A percentile compares a stretch with the other conserved stretches of the same genome.
Conservation (phyloP, 441 rosid genomes). For the Erodium moschatum region DNA sequence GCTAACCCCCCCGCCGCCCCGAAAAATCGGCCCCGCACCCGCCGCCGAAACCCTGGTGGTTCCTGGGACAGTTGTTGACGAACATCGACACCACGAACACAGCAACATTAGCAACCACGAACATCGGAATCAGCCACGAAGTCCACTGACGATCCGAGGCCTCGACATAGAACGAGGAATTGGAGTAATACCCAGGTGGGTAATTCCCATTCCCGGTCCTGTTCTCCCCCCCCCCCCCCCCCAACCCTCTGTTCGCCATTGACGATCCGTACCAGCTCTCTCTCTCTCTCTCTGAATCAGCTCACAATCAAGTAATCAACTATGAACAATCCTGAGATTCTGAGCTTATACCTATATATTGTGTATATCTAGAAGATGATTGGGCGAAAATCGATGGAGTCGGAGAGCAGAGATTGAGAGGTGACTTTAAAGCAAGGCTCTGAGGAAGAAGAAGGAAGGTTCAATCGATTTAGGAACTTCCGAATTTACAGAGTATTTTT, state of each 20-base stretch:
- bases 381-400: not conserved
- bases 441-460: not conserved
- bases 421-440: not conserved
- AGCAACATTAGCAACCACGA: conserved; percentile 56
- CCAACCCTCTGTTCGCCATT: conserved; percentile 67
- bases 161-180: conserved; percentile 28
- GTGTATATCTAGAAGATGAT: not conserved
- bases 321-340: not conserved
- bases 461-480: not conserved
- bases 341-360: not conserved
- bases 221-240: conserved; percentile 40
- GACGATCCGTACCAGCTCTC: not conserved
- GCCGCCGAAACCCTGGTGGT: conserved; percentile 33
- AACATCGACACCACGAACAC: conserved; percentile 64
- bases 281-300: too few relatives aligned
- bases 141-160: conserved; percentile 53
- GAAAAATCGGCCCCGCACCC: conserved; percentile 62
- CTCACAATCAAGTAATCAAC: too few relatives aligned
- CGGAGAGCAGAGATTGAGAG: conserved; percentile 2
- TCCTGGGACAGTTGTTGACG: conserved; percentile 72
- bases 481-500: too few relatives aligned
- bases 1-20: too few relatives aligned
- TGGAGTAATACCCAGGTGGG: conserved; percentile 12
- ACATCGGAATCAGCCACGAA: conserved; percentile 72
- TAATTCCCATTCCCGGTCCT: conserved; percentile 17